Base-by-base conservation (phyloP, 306 rosid species). In the Ormosia emarginata region DNA sequence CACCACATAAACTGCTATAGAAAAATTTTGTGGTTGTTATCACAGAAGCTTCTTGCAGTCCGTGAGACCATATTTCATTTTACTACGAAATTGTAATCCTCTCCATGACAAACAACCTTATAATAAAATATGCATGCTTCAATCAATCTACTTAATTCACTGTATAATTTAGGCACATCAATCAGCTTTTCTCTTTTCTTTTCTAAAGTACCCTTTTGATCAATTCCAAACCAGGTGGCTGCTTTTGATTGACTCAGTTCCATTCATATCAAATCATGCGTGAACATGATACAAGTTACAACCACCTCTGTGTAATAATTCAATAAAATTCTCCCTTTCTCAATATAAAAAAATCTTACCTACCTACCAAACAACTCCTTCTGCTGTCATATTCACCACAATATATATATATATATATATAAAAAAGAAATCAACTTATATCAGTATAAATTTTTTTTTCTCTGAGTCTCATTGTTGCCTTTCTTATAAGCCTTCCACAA, bases 231-330 rank as follows among this genome's bases (percentile, higher is more conserved):
- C 49, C 76, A 65, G 4, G 11, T 83, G 80, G 79, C 81, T 72
- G 71, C 61, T 79, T 58, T 73, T 63, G 34, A 71, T 41, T 65
- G 76, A 56, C 76, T 57, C n/a, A 12, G 74, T 15, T 52, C 83
- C 62, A 62, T 58, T 49, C 58, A 37, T 63, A 77, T 47, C 79
- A 83, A 77, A 63, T 30, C 65, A 79, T 65, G 71, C 80, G 64
- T 64, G 29, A 65, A 24, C 17, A 53, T 55, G 3, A 36, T 67
- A 2, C 67, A 66, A 36, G 46, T 56, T 57, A 39, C 81, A 84
- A 34, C 81, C 30, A 57, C 79, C 67, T 49, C 55, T 24, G 1
- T 62, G 6, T 65, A 78, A 83, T 79, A 84, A 84, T 84, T 79
- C 77, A 72, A 58, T 58, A n/a, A 52, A 18, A 32, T 5, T 44